A percentile compares a stretch with the other conserved stretches of the same genome.
Conservation (phyloP, 495 filamentous ascomycete species). For the Hypoxylon intermedium region DNA sequence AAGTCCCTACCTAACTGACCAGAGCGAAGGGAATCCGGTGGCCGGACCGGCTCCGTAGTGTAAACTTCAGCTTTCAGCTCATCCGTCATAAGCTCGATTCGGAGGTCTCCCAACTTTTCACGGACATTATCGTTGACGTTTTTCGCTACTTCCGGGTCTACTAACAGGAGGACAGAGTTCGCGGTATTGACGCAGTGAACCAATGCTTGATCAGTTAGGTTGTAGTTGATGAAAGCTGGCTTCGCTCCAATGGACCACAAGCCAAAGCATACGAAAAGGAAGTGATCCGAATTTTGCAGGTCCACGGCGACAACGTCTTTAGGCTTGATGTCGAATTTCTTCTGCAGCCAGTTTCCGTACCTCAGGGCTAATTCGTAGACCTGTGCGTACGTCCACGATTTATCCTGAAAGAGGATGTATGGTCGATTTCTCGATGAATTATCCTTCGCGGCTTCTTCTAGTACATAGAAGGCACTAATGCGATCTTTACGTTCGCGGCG, state of each 20-base stretch:
- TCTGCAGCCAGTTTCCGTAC: conserved; percentile 84
- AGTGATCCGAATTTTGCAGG: conserved; percentile 83
- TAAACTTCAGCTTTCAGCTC: conserved; percentile 69
- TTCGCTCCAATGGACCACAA: conserved; percentile 88
- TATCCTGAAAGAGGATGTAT: conserved; percentile 79
- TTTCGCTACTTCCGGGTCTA: conserved; percentile 70
- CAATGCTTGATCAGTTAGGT: conserved; percentile 76
- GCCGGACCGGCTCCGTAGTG: conserved; percentile 63
- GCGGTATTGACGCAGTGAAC: conserved; percentile 79
- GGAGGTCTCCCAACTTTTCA: conserved; percentile 52
- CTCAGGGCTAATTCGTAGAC: conserved; percentile 76
- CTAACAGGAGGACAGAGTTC: conserved; percentile 71
- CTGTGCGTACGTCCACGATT: conserved; percentile 80
- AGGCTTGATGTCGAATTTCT: conserved; percentile 69
- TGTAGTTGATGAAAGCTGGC: conserved; percentile 97
- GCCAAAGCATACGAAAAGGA: conserved; percentile 83
- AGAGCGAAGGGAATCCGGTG: conserved; percentile 65
- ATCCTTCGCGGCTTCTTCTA: conserved; percentile 72
- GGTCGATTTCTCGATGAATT: conserved; percentile 61
- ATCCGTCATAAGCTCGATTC: conserved; percentile 67
- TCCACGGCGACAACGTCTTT: conserved; percentile 88
- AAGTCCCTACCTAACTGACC: conserved; percentile 63
- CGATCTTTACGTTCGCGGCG: conserved; percentile 62
- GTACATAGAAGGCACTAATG: conserved; percentile 77
- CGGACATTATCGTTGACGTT: conserved; percentile 58